Evolutionary conservation across 2,329 filamentous ascomycete genomes (phyloP), one percentile per base, ranked within the genome.

Genomic region (Diplodia mutila): DNA sequence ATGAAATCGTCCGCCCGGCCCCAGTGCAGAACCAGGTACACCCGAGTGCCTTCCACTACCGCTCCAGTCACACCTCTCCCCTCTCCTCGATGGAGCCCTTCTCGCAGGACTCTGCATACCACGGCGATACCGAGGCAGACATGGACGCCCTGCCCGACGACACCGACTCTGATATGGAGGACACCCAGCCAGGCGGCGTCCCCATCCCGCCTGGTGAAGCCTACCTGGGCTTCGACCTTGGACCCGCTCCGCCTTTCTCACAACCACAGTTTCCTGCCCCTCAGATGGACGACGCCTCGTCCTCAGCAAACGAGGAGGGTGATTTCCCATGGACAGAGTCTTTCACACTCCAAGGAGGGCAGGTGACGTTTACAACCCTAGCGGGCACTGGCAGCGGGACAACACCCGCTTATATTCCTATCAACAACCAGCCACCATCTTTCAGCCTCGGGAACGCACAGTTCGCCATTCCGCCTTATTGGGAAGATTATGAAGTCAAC

Each of bases 161-260:
- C 27, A 39, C 61, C 18, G 68, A 68, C 27, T 69, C 61, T 12
- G 65, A 66, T 51, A 55, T 64, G 46, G 69, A 69, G 14, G 69
- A 70, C 27, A 61, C 61, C 16, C 51, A 65, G 29, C 34, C 55
- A 4, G 63, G 63, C 23, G 69, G 67, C 39, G 64, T 69, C 5
- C 52, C 64, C 16, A 42, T 67, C 9, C 52, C 64, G 8, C 32
- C 57, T 29, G 25, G 25, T 6, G 57, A 32, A 12, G 3, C 23
- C 57, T 61, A 46, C 39, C n/a, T 34, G 25, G 57, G 25, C 42
- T 37, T 63, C 21, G 12, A 57, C 27, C 57, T 57, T 37, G 61
- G 25, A 42, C 49, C 29, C 18, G 21, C 61, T 23, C 12, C 37
- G 21, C 51, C 34, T 29, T n/a, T 42, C 48, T 51, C 61, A 4